Evolutionary conservation across 2,329 filamentous ascomycete genomes (phyloP).

Genomic region (Harringtonia aguacate): DNA sequence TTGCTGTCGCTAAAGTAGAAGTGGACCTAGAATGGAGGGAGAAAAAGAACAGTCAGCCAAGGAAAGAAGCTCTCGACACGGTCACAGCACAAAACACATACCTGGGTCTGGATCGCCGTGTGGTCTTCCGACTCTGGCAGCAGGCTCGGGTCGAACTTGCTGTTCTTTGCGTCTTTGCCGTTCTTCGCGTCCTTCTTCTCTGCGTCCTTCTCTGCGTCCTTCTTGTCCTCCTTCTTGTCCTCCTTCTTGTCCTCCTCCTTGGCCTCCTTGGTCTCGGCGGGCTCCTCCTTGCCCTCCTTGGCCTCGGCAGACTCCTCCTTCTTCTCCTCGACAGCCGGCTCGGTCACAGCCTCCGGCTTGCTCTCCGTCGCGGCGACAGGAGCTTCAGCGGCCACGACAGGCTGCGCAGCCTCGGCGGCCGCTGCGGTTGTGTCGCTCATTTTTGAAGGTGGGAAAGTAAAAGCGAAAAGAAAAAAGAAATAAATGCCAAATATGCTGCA

Average conservation of each 20-base stretch:
- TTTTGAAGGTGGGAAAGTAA: neutral
- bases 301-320: constrained; percentile 13
- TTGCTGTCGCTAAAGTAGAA: constrained; percentile 95
- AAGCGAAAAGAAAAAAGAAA: neutral
- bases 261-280: constrained; percentile 14
- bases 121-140: constrained; percentile 67
- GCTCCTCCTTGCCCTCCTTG: constrained; percentile 13
- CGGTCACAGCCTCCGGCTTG: constrained; percentile 12
- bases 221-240: constrained; percentile 6
- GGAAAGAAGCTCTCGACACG: too few relatives aligned
- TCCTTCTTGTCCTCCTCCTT: constrained; percentile 16
- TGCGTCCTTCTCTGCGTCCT: constrained; percentile 13
- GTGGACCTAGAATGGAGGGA: too few relatives aligned
- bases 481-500: too few relatives aligned
- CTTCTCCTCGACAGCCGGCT: constrained; percentile 19
- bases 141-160: constrained; percentile 59
- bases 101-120: constrained; percentile 72
- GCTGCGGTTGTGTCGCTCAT: constrained; percentile 15
- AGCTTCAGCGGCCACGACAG: constrained; percentile 6
- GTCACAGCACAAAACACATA: too few relatives aligned
- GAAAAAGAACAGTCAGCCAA: too few relatives aligned
- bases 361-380: constrained; percentile 14
- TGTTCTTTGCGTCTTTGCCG: constrained; percentile 35
- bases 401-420: constrained; percentile 15
- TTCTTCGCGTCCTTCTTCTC: constrained; percentile 9